phyloP scores from a whole-genome alignment of 2,329 filamentous ascomycete genomes.

The Aspergillus fischeri region DNA sequence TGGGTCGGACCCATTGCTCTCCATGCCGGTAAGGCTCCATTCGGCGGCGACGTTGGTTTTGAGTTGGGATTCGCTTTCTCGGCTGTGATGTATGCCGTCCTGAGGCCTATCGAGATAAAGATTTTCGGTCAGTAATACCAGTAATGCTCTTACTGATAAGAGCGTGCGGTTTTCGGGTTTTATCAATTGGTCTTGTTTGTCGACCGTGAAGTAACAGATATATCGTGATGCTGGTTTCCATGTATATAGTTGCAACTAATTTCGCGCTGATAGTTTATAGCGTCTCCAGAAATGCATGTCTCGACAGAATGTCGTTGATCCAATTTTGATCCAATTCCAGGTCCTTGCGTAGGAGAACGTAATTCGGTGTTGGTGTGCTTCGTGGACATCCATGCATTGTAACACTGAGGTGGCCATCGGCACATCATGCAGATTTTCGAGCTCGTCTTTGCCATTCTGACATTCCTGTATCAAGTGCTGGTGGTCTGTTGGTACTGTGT shows the following conservation, averaged over 20 bases:
- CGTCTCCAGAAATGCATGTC: not conserved
- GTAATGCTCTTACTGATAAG: slow-evolving; percentile 2
- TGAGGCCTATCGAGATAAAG: slow-evolving; percentile 50
- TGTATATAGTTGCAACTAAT: slow-evolving; percentile 7
- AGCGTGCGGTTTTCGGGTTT: not conserved
- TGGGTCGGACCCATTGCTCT: slow-evolving; percentile 64
- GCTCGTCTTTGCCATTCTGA: not conserved
- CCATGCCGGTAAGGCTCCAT: slow-evolving; percentile 48
- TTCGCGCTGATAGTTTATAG: not conserved
- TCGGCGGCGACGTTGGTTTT: slow-evolving; percentile 58
- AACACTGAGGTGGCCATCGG: not conserved
- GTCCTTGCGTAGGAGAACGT: not conserved
- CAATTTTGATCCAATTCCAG: not conserved
- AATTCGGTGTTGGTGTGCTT: no score
- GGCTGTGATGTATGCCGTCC: slow-evolving; percentile 47
- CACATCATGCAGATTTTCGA: not conserved
- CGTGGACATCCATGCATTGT: not conserved
- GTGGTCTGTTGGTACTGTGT: no score
- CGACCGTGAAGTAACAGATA: not conserved
- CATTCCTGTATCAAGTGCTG: not conserved
- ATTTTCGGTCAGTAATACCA: slow-evolving; percentile 37
- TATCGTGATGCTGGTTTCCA: not conserved
- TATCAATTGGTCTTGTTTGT: not conserved
- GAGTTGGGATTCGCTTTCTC: slow-evolving; percentile 63
- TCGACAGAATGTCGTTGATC: not conserved